Percentiles rank a stretch among this genome's conserved stretches.
Conservation (phyloP, 2,329 filamentous ascomycete species). For the Verticillium albo-atrum region DNA sequence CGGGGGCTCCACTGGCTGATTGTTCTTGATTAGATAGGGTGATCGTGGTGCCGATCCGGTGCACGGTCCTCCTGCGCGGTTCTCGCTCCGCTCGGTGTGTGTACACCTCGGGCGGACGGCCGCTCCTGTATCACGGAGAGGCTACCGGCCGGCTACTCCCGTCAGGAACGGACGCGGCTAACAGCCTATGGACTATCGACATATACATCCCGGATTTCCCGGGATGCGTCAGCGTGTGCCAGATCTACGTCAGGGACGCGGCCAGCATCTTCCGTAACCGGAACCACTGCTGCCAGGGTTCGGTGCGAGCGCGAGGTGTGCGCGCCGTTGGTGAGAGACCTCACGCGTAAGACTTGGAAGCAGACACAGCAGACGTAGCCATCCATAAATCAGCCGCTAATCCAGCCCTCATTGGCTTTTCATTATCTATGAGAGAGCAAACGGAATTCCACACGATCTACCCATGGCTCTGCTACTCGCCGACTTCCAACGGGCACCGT, state of each 20-base stretch:
- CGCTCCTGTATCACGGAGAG: too few species aligned
- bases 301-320: background rate
- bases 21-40: background rate
- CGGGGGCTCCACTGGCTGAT: background rate
- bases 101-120: background rate
- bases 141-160: background rate
- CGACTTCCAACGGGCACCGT: background rate
- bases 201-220: background rate
- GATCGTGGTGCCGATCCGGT: background rate
- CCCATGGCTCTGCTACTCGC: background rate
- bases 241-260: background rate
- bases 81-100: too few species aligned
- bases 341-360: background rate
- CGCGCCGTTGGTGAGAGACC: background rate
- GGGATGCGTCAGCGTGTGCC: background rate
- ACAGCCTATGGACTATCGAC: background rate
- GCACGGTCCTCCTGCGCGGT: too few species aligned
- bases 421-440: background rate
- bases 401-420: background rate
- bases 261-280: background rate
- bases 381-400: background rate
- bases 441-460: background rate
- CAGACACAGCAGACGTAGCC: background rate
- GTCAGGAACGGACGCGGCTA: background rate
- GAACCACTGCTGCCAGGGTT: background rate